Evolutionary conservation across 2,329 filamentous ascomycete genomes (phyloP), one percentile per base, ranked within the genome.

Genomic region (Penicillium sumatraense): DNA sequence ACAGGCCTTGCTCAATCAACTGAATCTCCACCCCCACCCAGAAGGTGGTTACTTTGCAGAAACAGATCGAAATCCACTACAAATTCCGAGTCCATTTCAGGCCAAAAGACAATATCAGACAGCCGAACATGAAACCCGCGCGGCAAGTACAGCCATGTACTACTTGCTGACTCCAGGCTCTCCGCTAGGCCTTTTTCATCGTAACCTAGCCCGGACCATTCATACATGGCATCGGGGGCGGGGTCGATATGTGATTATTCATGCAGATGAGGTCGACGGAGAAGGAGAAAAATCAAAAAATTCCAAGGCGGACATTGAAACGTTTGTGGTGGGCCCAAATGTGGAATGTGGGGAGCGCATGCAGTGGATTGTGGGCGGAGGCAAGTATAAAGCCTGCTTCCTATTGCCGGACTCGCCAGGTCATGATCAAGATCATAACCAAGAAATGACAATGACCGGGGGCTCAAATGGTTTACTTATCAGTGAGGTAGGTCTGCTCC

Each of bases 351-450:
- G 86, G 0, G 87, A 90, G 75, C 81, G 68, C 67, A 60, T 87
- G 65, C 85, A 89, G 68, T 90, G 87, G 87, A 77, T 88, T 56
- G 86, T 90, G 7, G 85, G 88, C 50, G 86, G 87, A 0, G 86
- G 84, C 4, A 84, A 85, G 68, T 90, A 82, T 68, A 90, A 89
- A 72, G 83, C 82, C 10, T 86, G 80, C 63, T 88, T 81, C 69
- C 65, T 89, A 53, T 69, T 88, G 27, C 77, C 80, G 1, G 79
- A 81, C 49, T 21, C 18, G 8, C 31, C 46, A n/a, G 31, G 11
- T 14, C 26, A 27, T 31, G 51, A 24, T 14, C 8, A 24, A 10
- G 21, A 29, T 26, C 31, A 33, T 4, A 14, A 33, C n/a, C 14
- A 27, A 29, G 7, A 16, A 27, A 27, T 3, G 3, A 23, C 18